Conservation (phyloP, 2,329 filamentous ascomycete species). For the Hypoxylon rubiginosum region DNA sequence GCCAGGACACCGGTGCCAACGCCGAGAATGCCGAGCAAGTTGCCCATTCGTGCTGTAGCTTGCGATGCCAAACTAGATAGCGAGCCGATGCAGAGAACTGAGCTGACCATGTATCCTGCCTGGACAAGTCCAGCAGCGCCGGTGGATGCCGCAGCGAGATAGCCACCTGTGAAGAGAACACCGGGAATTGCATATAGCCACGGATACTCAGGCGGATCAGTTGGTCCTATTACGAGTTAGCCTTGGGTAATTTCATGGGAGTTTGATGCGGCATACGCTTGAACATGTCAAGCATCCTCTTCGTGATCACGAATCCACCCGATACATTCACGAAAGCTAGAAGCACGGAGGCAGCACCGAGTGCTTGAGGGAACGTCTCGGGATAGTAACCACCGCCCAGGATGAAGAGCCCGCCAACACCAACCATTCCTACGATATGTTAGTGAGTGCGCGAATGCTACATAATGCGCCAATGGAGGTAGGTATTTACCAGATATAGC, state of each 20-base stretch:
- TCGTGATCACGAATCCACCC: conserved; percentile 91
- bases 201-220: conserved; percentile 88
- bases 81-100: conserved; percentile 86
- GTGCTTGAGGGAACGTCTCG: conserved; percentile 80
- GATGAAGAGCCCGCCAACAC: conserved; percentile 88
- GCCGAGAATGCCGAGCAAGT: conserved; percentile 87
- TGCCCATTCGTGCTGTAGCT: conserved; percentile 84
- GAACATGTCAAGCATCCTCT: conserved; percentile 95
- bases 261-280: conserved; percentile 66
- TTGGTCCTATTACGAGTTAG: conserved; percentile 68
- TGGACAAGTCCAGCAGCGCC: conserved; percentile 88
- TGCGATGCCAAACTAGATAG: conserved; percentile 86
- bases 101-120: conserved; percentile 88
- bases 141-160: conserved; percentile 82
- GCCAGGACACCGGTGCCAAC: conserved; percentile 86
- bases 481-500: conserved; percentile 77
- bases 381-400: conserved; percentile 86
- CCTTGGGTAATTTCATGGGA: conserved; percentile 36
- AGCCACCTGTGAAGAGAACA: conserved; percentile 83
- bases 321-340: conserved; percentile 90
- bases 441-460: conserved; percentile 20
- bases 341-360: conserved; percentile 84
- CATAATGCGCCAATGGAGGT: background rate
- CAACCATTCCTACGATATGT: conserved; percentile 76
- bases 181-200: conserved; percentile 88